phyloP scores from a whole-genome alignment of 306 rosid species.

The Ceratonia siliqua region DNA sequence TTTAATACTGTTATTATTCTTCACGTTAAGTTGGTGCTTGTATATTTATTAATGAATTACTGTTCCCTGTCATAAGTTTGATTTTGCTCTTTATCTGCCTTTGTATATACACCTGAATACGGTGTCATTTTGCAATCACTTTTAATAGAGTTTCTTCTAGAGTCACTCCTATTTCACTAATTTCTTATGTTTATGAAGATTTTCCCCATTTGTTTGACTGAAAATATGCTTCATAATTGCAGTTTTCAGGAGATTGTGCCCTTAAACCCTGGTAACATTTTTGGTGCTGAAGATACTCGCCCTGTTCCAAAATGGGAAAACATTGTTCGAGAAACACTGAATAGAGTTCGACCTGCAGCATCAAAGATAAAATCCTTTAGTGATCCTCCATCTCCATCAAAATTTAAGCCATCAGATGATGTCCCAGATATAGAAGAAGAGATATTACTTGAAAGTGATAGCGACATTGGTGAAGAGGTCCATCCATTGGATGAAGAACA shows the following conservation, averaged over 20 bases:
- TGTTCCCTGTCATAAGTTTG: not conserved
- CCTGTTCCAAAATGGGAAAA: constrained; percentile 87
- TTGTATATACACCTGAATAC: not conserved
- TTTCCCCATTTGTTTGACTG: constrained; percentile 16
- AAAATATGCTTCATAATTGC: constrained; percentile 36
- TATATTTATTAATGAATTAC: not conserved
- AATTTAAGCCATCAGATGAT: constrained; percentile 69
- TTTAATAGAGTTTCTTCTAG: not conserved
- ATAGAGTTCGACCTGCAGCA: constrained; percentile 54
- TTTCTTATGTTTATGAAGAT: not conserved
- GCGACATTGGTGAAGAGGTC: constrained; percentile 83
- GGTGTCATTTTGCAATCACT: not conserved
- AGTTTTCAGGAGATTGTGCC: constrained; percentile 99
- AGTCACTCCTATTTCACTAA: not conserved
- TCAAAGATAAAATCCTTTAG: constrained; percentile 76
- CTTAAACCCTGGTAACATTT: constrained; percentile 82
- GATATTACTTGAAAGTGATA: constrained; percentile 65
- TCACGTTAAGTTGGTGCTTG: not conserved
- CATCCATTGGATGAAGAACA: constrained; percentile 68
- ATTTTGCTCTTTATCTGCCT: not conserved
- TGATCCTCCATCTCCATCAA: constrained; percentile 94
- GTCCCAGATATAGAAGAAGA: constrained; percentile 73
- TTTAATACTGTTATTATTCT: not conserved
- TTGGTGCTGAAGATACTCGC: constrained; percentile 79
- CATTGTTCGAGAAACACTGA: constrained; percentile 67